These are phyloP conservation scores for Suhomyces faveliae DNA, from an alignment of 805 yeast genomes.

Conservation along the genomic window DNA sequence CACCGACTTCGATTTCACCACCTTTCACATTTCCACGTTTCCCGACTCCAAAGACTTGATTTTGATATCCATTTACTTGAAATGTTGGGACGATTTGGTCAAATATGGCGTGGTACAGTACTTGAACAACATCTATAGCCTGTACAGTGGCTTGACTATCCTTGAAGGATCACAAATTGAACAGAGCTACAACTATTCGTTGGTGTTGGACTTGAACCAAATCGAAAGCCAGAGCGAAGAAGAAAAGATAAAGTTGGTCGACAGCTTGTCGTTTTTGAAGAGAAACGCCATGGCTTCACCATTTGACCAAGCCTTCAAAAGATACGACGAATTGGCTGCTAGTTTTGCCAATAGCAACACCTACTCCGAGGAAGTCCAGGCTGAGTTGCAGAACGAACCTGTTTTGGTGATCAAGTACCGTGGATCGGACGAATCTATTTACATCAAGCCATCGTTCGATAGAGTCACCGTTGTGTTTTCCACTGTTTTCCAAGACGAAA, in stretches of 20 bases:
- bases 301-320: conserved; percentile 77
- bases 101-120: conserved; percentile 63
- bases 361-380: conserved; percentile 44
- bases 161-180: conserved; percentile 48
- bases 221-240: conserved; percentile 42
- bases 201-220: conserved; percentile 59
- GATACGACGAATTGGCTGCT: conserved; percentile 68
- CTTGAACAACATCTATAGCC: conserved; percentile 51
- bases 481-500: conserved; percentile 92
- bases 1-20: conserved; percentile 94
- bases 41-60: conserved; percentile 68
- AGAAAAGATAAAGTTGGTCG: conserved; percentile 50
- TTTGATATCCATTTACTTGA: conserved; percentile 67
- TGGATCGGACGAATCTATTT: conserved; percentile 83
- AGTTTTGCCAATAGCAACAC: conserved; percentile 42
- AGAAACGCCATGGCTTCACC: conserved; percentile 92
- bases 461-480: conserved; percentile 96
- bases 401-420: conserved; percentile 79
- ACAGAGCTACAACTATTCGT: conserved; percentile 77
- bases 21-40: conserved; percentile 83
- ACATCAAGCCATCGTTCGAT: conserved; percentile 87
- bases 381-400: conserved; percentile 48
- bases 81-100: conserved; percentile 71
- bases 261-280: conserved; percentile 70
- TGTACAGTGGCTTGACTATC: conserved; percentile 31